Base-by-base conservation (phyloP, 2,329 filamentous ascomycete genomes). In the Chalaropsis thielavioides region DNA sequence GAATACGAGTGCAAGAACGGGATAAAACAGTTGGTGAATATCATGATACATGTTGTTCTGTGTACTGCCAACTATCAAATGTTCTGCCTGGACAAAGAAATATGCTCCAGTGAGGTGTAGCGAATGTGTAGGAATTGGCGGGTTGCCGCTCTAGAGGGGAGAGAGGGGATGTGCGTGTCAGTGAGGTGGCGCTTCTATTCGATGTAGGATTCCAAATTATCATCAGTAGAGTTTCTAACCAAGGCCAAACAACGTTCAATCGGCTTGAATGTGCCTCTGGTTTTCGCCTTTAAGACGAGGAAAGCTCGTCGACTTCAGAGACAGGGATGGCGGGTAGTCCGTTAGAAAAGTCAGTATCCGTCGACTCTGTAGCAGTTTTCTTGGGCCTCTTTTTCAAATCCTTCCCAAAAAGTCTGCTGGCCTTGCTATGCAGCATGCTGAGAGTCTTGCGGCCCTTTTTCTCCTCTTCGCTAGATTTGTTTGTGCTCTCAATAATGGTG, bases 11-110 rank as follows among this genome's bases (percentile, higher is more conserved):
- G 41, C 22, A 31, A 67, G 60, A 56, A 58, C 41, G 22, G 46
- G 44, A 24, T 35, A 59, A 58, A 64, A 61, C 27, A 51, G 35
- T 35, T 24, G 22, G 64, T 49, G 22, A 56, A 51, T 31, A 60
- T 43, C 44, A 65, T 62, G 24, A 40, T 58, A 64, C 62, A 64
- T 64, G 62, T 64, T 64, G 62, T 64, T 44, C 62, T 64, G 62
- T 64, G 62, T 19, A 46, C 51, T 64, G 51, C 62, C 62, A 64
- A 64, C 62, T 58, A 58, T 64, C 62, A 44, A 64, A 59, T 44
- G 44, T 44, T 49, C 61, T 51, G 54, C 38, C 44, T 62, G 27
- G 40, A 44, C 24, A 46, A 46, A 62, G 43, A 44, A 62, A 35
- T 44, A 62, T 58, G 54, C 54, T 58, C 54, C 27, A 38, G 19